phyloP scores from a whole-genome alignment of 176 grass and related monocot species.

The Oryza meridionalis region DNA sequence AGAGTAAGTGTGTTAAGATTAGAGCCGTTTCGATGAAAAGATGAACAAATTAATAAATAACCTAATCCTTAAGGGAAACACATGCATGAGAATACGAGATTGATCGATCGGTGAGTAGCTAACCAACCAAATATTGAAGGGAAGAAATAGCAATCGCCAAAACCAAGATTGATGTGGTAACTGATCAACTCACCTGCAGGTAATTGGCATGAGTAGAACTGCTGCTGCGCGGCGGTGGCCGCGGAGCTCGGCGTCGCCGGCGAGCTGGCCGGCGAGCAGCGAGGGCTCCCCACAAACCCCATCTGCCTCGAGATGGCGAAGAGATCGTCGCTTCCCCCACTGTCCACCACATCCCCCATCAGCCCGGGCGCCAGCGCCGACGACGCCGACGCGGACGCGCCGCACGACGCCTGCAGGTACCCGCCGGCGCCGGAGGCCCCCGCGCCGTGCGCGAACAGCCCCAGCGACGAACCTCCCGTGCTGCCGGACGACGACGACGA shows the following conservation, averaged over 20 bases:
- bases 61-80: conserved; percentile 17
- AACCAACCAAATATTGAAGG: conserved; percentile 32
- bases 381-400: conserved; percentile 50
- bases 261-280: conserved; percentile 17
- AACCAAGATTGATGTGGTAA: conserved; percentile 23
- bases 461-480: conserved; percentile 52
- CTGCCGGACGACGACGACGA: conserved; percentile 51
- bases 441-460: conserved; percentile 28
- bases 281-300: conserved; percentile 52
- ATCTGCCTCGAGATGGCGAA: conserved; percentile 95
- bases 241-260: conserved; percentile 36
- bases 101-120: conserved; percentile 12
- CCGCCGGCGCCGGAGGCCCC: conserved; percentile 12
- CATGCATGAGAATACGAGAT: conserved; percentile 42
- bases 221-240: conserved; percentile 40
- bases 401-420: conserved; percentile 48
- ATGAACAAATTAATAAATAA: not conserved
- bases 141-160: not conserved
- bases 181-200: conserved; percentile 46
- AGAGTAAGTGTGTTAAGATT: conserved; percentile 1
- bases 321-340: conserved; percentile 69
- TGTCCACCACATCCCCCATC: conserved; percentile 49
- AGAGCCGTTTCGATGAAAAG: conserved; percentile 25
- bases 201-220: conserved; percentile 45
- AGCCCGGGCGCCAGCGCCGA: conserved; percentile 42